phyloP scores from a whole-genome alignment of 306 rosid genomes.

The Cicer judaicum region DNA sequence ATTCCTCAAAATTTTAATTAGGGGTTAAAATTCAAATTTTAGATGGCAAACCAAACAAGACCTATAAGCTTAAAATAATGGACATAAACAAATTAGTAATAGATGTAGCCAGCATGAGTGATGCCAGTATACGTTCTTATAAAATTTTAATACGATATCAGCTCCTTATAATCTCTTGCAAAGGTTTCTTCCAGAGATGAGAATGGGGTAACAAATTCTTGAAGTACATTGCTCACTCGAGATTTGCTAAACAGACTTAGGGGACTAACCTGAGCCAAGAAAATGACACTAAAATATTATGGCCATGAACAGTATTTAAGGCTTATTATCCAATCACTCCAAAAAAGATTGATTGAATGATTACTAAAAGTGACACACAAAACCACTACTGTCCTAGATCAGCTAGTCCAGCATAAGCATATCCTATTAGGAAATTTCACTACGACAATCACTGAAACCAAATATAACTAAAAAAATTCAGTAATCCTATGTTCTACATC shows the following conservation, averaged over 20 bases:
- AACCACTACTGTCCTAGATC: background rate
- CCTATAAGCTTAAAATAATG: background rate
- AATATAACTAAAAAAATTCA: conserved; percentile 16
- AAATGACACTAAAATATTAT: conserved; percentile 22
- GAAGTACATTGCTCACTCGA: background rate
- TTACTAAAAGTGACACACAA: conserved; percentile 6
- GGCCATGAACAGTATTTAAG: conserved; percentile 3
- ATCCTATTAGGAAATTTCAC: background rate
- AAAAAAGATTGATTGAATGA: conserved; percentile 16
- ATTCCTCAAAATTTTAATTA: background rate
- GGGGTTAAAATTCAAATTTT: background rate
- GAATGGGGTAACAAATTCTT: conserved; percentile 9
- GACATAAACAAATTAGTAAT: background rate
- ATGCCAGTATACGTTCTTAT: background rate
- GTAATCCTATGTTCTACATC: conserved; percentile 3
- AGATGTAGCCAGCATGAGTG: background rate
- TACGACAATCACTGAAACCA: conserved; percentile 1
- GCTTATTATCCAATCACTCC: background rate
- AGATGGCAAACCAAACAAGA: background rate
- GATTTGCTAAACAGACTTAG: background rate
- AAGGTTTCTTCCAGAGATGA: conserved; percentile 12
- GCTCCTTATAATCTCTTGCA: background rate
- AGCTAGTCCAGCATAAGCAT: background rate
- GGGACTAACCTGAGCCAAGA: background rate
- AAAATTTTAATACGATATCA: too few species aligned